Percentiles rank a stretch among this genome's conserved stretches.
Evolutionary conservation across 768 basidiomycete species (phyloP).

Genomic region (Heimioporus sp.): DNA sequence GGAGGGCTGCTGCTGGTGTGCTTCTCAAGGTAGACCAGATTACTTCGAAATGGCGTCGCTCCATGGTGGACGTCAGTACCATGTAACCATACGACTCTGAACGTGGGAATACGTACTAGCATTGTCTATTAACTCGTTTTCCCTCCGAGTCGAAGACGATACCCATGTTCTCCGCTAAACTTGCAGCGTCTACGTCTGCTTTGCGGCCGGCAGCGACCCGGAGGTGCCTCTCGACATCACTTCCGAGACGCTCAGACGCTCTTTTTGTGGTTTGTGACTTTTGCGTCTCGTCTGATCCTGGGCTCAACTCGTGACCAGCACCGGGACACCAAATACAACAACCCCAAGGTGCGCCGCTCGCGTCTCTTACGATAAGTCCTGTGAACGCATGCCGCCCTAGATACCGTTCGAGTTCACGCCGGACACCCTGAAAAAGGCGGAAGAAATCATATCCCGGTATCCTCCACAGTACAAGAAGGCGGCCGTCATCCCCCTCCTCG

Average conservation of each 20-base stretch:
- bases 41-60: slow-evolving; percentile 62
- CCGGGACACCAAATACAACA: slow-evolving; percentile 93
- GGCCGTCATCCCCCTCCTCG: slow-evolving; percentile 93
- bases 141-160: background rate
- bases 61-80: slow-evolving; percentile 47
- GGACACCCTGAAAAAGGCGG: slow-evolving; percentile 80
- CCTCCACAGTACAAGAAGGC: slow-evolving; percentile 99
- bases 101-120: slow-evolving; percentile 14
- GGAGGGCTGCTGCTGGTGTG: slow-evolving; percentile 74
- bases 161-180: slow-evolving; percentile 23
- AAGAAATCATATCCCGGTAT: slow-evolving; percentile 91
- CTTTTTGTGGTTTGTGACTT: slow-evolving; percentile 74
- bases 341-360: slow-evolving; percentile 63
- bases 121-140: too few species aligned
- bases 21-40: slow-evolving; percentile 78
- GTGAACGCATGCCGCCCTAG: slow-evolving; percentile 37
- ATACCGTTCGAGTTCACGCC: slow-evolving; percentile 86
- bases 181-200: slow-evolving; percentile 9
- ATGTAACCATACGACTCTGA: too few species aligned
- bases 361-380: background rate
- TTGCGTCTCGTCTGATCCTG: slow-evolving; percentile 6
- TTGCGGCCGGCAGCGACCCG: slow-evolving; percentile 17
- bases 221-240: slow-evolving; percentile 38
- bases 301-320: slow-evolving; percentile 53
- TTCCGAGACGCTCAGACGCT: slow-evolving; percentile 67